Evolutionary conservation across 306 rosid species (phyloP).

Genomic region (Amphicarpaea edgeworthii): DNA sequence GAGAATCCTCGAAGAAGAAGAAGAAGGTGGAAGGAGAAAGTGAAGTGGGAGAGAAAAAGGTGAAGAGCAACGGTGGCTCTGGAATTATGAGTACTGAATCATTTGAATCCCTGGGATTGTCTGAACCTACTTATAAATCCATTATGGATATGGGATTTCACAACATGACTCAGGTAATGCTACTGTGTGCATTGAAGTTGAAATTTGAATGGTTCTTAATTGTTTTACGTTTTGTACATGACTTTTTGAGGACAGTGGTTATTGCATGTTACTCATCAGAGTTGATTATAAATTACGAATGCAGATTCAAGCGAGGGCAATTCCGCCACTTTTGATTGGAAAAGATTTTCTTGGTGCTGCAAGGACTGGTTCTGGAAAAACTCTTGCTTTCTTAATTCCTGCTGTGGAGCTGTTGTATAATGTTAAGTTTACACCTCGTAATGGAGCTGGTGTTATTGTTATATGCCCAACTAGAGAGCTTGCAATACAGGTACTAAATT

Average conservation of each 20-base stretch:
- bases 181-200: not conserved
- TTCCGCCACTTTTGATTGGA: constrained; percentile 76
- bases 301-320: constrained; percentile 89
- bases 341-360: constrained; percentile 98
- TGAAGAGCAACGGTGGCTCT: constrained; percentile 53
- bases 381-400: constrained; percentile 91
- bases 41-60: constrained; percentile 46
- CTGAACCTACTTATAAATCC: constrained; percentile 66
- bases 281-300: constrained; percentile 33
- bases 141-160: constrained; percentile 69
- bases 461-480: constrained; percentile 98
- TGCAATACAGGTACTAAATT: constrained; percentile 78
- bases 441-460: constrained; percentile 81
- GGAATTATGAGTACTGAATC: constrained; percentile 76
- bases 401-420: constrained; percentile 84
- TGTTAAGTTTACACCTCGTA: constrained; percentile 67
- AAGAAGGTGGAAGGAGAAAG: constrained; percentile 34
- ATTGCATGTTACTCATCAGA: not conserved
- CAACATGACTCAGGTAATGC: constrained; percentile 74
- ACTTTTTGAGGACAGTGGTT: not conserved
- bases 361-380: constrained; percentile 97
- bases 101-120: constrained; percentile 65
- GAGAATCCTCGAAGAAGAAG: constrained; percentile 40
- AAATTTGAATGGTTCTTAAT: not conserved
- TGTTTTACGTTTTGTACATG: not conserved